phyloP scores from a whole-genome alignment of 2,329 filamentous ascomycete species.

The Fusarium mangiferae region DNA sequence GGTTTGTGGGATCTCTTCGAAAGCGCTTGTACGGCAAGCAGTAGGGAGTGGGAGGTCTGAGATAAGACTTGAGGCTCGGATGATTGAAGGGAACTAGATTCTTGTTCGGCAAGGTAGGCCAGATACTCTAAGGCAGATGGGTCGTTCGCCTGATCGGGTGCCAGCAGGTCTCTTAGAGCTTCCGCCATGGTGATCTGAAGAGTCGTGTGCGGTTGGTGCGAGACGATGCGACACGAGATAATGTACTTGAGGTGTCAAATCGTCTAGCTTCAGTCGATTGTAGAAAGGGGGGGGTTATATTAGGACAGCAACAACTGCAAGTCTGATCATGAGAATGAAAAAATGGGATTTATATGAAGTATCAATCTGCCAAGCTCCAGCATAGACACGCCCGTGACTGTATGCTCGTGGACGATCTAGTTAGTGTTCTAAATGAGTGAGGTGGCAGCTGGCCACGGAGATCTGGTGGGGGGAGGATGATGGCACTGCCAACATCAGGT shows the following conservation, averaged over 20 bases:
- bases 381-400: neutral
- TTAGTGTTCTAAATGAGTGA: conserved; percentile 29
- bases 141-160: conserved; percentile 53
- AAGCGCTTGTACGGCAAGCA: conserved; percentile 85
- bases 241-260: neutral
- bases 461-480: conserved; percentile 30
- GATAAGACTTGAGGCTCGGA: conserved; percentile 83
- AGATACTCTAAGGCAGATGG: conserved; percentile 76
- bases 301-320: neutral
- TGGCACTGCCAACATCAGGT: conserved; percentile 1
- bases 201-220: neutral
- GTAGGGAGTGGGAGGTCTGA: conserved; percentile 81
- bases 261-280: neutral
- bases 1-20: conserved; percentile 89
- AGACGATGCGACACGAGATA: neutral
- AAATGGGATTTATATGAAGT: neutral
- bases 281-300: neutral
- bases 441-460: conserved; percentile 28
- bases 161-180: conserved; percentile 50
- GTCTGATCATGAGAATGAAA: neutral
- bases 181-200: conserved; percentile 48
- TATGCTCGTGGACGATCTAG: neutral
- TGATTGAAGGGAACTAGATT: conserved; percentile 75
- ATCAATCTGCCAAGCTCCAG: neutral
- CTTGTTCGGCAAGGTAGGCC: conserved; percentile 78